These are phyloP conservation scores for Trichoderma polysporum DNA, from an alignment of 2,329 filamentous ascomycete species.

Conservation along the genomic window DNA sequence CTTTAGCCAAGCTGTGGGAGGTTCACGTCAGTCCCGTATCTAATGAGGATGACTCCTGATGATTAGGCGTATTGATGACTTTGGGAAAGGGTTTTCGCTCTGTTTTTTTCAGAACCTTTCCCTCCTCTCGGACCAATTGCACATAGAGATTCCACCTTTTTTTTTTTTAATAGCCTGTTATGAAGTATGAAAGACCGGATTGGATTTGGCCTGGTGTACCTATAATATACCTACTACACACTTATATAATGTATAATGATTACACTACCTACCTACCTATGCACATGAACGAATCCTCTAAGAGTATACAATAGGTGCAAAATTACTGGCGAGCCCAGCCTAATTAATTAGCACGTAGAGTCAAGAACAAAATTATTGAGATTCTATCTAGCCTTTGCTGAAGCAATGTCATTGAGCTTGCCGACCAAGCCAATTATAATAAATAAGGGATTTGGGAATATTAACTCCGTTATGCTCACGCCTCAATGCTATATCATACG, in stretches of 20 bases:
- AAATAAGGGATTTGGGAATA: not conserved
- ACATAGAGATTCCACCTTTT: not conserved
- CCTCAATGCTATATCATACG: not conserved
- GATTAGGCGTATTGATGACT: not conserved
- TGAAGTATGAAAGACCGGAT: not conserved
- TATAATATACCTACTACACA: not conserved
- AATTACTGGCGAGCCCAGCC: too few relatives aligned
- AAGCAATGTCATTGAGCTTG: not conserved
- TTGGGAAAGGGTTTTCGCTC: not conserved
- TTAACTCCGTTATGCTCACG: not conserved
- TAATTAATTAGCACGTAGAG: not conserved
- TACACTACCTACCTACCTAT: not conserved
- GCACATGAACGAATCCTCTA: not conserved
- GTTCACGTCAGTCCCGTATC: constrained; percentile 40
- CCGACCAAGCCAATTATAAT: not conserved
- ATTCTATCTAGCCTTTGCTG: constrained; percentile 1
- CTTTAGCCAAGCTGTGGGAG: constrained; percentile 42
- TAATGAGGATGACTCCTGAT: not conserved
- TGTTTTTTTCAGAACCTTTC: too few relatives aligned
- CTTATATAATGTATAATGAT: not conserved
- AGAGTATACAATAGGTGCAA: too few relatives aligned
- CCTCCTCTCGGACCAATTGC: not conserved
- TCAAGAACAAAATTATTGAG: not conserved
- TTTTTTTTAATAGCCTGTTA: not conserved
- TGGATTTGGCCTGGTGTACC: not conserved